These are phyloP conservation scores for Cryphonectria parasitica DNA, from an alignment of 2,329 filamentous ascomycete species.

Conservation along the genomic window DNA sequence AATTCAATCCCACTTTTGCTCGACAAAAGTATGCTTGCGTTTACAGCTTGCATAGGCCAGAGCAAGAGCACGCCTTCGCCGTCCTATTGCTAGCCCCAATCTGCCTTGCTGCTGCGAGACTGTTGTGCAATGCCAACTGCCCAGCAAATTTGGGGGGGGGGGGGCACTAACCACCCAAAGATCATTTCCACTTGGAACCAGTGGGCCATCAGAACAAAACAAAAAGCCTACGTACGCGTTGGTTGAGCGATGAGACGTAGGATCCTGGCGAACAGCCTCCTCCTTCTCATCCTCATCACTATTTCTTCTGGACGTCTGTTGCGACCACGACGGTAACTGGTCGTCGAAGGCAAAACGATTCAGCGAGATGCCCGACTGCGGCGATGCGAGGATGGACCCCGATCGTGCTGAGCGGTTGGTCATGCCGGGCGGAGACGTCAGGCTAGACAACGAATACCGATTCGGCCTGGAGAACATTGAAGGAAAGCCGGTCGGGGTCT, in stretches of 20 bases:
- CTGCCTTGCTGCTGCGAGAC: not conserved
- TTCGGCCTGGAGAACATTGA: constrained; percentile 82
- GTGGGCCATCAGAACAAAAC: constrained; percentile 11
- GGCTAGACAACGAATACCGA: constrained; percentile 85
- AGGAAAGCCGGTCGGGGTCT: constrained; percentile 71
- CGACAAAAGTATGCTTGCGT: not conserved
- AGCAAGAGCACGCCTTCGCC: not conserved
- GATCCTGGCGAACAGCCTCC: constrained; percentile 69
- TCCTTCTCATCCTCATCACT: constrained; percentile 91
- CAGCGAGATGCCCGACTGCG: constrained; percentile 64
- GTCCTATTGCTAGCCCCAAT: not conserved
- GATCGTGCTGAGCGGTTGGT: constrained; percentile 75
- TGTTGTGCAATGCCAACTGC: not conserved
- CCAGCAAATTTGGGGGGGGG: not conserved
- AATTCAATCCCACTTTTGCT: not conserved
- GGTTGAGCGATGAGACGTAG: constrained; percentile 72
- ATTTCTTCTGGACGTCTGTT: constrained; percentile 84
- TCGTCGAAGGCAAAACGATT: constrained; percentile 65
- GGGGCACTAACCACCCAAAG: not conserved
- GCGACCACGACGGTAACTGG: constrained; percentile 77
- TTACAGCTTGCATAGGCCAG: constrained; percentile 1
- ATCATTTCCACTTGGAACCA: not conserved
- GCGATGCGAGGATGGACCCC: constrained; percentile 80
- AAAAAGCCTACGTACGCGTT: constrained; percentile 70
- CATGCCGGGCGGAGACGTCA: constrained; percentile 78